phyloP scores from a whole-genome alignment of 106 monocot genomes.

The Allium fistulosum region DNA sequence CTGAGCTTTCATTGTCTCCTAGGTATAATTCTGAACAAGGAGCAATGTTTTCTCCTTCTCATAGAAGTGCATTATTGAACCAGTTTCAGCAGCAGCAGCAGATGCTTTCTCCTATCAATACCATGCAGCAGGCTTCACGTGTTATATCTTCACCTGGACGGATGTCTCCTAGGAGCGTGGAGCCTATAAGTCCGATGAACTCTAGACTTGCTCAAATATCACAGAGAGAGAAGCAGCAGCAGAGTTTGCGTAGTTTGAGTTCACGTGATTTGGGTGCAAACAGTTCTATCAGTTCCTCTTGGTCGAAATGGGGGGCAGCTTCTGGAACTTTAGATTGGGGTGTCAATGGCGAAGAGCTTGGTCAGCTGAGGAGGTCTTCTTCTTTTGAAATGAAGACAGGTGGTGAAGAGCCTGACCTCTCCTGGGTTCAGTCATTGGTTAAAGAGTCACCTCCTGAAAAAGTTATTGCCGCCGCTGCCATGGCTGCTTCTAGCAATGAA shows the following conservation, averaged over 20 bases:
- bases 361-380: constrained; percentile 35
- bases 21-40: constrained; percentile 58
- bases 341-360: constrained; percentile 51
- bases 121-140: constrained; percentile 48
- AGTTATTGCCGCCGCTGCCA: neutral
- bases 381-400: constrained; percentile 46
- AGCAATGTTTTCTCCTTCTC: constrained; percentile 66
- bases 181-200: constrained; percentile 51
- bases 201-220: constrained; percentile 34
- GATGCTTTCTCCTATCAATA: constrained; percentile 73
- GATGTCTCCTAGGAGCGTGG: constrained; percentile 60
- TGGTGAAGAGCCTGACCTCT: constrained; percentile 67
- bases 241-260: constrained; percentile 57
- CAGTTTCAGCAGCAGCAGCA: constrained; percentile 90
- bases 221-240: constrained; percentile 69
- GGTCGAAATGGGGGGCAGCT: constrained; percentile 51
- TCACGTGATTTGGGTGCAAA: constrained; percentile 69
- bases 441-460: constrained; percentile 56
- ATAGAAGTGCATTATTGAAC: constrained; percentile 45
- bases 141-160: constrained; percentile 45
- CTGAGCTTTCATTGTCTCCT: constrained; percentile 65
- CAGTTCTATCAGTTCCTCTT: constrained; percentile 36
- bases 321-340: constrained; percentile 61
- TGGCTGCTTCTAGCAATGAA: constrained; percentile 4
- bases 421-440: constrained; percentile 74